These are phyloP conservation scores for Trichoderma atroviride DNA, from an alignment of 2,329 filamentous ascomycete genomes.

Conservation along the genomic window DNA sequence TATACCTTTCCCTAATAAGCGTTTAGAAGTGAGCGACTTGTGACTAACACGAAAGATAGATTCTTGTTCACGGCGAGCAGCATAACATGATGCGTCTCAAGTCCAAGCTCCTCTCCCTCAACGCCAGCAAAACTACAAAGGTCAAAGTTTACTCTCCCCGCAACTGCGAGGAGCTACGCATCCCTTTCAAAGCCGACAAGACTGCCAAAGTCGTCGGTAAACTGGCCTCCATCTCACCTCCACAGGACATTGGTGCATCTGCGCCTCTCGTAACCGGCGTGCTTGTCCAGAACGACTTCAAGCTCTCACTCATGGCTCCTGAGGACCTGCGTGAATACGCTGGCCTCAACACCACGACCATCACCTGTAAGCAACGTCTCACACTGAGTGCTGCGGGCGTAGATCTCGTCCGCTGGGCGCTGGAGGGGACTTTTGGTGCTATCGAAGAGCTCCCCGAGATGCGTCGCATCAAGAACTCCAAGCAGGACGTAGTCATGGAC, in stretches of 20 bases:
- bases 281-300: slow-evolving; percentile 96
- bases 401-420: slow-evolving; percentile 88
- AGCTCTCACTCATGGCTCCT: slow-evolving; percentile 93
- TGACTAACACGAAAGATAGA: slow-evolving; percentile 52
- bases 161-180: slow-evolving; percentile 92
- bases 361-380: slow-evolving; percentile 88
- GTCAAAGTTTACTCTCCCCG: slow-evolving; percentile 91
- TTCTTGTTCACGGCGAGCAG: slow-evolving; percentile 94
- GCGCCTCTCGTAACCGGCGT: slow-evolving; percentile 77
- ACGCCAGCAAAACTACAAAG: slow-evolving; percentile 76
- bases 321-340: slow-evolving; percentile 96
- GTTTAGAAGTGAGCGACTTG: background rate
- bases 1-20: background rate
- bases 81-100: slow-evolving; percentile 98
- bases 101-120: slow-evolving; percentile 90
- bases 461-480: slow-evolving; percentile 40
- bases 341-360: slow-evolving; percentile 92
- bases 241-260: slow-evolving; percentile 44
- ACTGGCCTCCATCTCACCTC: slow-evolving; percentile 78
- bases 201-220: slow-evolving; percentile 94
- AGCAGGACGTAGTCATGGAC: slow-evolving; percentile 42
- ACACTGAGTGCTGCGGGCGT: slow-evolving; percentile 85
- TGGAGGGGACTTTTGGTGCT: slow-evolving; percentile 90
- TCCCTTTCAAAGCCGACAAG: slow-evolving; percentile 95
- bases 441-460: slow-evolving; percentile 70